Evolutionary conservation across 352 stramenopile species (phyloP).

Genomic region (Phytophthora quininea): DNA sequence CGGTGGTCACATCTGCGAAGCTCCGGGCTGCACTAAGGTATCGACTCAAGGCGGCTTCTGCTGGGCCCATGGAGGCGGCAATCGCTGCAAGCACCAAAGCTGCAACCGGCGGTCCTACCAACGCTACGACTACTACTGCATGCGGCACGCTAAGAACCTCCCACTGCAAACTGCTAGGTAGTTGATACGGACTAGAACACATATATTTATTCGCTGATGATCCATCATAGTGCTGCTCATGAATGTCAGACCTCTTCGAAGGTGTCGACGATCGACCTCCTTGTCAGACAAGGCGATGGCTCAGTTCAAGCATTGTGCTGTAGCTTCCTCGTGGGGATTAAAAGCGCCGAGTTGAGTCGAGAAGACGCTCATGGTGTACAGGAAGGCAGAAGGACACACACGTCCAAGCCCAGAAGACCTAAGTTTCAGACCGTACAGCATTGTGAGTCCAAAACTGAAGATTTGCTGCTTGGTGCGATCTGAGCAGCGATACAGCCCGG

Average conservation of each 20-base stretch:
- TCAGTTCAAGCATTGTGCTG: too few relatives aligned
- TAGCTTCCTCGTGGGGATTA: neutral
- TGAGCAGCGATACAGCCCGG: slow-evolving; percentile 9
- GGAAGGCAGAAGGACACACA: neutral
- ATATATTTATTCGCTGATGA: too few relatives aligned
- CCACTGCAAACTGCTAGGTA: too few relatives aligned
- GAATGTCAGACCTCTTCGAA: too few relatives aligned
- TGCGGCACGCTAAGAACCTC: slow-evolving; percentile 40
- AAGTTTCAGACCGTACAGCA: neutral
- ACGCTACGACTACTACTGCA: slow-evolving; percentile 59
- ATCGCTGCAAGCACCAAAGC: slow-evolving; percentile 50
- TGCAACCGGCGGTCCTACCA: slow-evolving; percentile 60
- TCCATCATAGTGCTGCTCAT: too few relatives aligned
- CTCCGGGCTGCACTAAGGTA: slow-evolving; percentile 53
- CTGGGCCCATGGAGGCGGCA: slow-evolving; percentile 65
- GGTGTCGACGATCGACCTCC: neutral
- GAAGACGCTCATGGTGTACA: too few relatives aligned
- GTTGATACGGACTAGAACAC: too few relatives aligned
- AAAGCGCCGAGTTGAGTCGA: neutral
- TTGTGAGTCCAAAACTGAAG: neutral
- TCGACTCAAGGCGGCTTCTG: slow-evolving; percentile 60
- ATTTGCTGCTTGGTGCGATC: neutral
- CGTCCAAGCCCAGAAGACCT: neutral
- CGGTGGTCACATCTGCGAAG: slow-evolving; percentile 58
- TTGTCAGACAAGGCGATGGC: neutral